Evolutionary conservation across 441 rosid species (phyloP), one percentile per base, ranked within the genome.

Genomic region (Viola pubescens): DNA sequence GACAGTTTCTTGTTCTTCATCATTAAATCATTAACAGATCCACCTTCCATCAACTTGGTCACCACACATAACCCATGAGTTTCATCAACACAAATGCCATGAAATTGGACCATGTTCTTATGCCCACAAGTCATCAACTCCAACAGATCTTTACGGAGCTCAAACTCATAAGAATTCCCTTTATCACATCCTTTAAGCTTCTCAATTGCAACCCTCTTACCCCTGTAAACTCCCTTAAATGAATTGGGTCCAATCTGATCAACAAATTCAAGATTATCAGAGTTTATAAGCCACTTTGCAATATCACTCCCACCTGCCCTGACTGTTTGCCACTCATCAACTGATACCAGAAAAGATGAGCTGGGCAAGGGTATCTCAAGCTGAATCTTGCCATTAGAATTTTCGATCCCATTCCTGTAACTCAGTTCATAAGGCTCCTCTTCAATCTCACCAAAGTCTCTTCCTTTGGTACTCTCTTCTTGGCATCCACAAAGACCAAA

Each of bases 401-500:
- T 75, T 45, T 86, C 94, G 19, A 60, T 34, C 54, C 84, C 86
- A 58, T 71, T 69, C 64, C 79, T 75, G 68, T 60, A 75, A 70
- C 52, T 79, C 43, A 62, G 90, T 54, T 81, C 90, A 51, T 60
- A 62, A 12, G 77, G 56, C 47, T 85, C 96, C 65, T 86, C 95
- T 71, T 85, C 96, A 42, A 81, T 77, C 64, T 83, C 92, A 38
- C 81, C 84, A 53, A 77, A 65, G 49, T 81, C 89, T 62, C 83
- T 79, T 6, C 82, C 82, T 71, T 68, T 75, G 1, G 80, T 58
- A 56, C 72, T 85, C 80, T 82, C 94, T 68, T 91, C 98, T 74
- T 91, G 98, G 71, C 98, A 91, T 26, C 96, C 98, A 56, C 98
- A 91, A 51, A 91, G 86, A 59, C 98, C 91, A 56, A 91, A 91